A percentile compares a stretch with the other conserved stretches of the same genome.
Conservation (phyloP, 768 basidiomycete genomes). For the Tricholoma saponaceum region DNA sequence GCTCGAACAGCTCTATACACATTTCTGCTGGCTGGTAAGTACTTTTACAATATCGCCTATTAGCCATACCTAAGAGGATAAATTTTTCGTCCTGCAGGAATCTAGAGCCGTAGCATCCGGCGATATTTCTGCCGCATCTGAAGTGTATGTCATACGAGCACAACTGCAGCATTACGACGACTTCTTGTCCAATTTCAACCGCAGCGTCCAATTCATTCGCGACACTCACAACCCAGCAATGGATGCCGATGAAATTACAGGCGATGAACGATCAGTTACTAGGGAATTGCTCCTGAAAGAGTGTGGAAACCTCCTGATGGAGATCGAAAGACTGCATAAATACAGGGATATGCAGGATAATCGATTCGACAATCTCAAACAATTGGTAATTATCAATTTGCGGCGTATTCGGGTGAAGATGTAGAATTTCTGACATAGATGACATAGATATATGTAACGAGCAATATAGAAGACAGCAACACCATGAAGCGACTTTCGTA, state of each 20-base stretch:
- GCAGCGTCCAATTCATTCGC: conserved; percentile 44
- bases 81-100: conserved; percentile 32
- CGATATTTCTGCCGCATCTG: conserved; percentile 41
- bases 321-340: conserved; percentile 45
- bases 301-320: conserved; percentile 40
- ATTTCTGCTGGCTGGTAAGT: conserved; percentile 43
- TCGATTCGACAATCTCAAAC: conserved; percentile 48
- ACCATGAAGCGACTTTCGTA: conserved; percentile 54
- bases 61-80: neutral
- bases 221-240: conserved; percentile 48
- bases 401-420: conserved; percentile 22
- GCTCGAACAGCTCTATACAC: conserved; percentile 45
- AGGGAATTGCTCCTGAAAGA: conserved; percentile 34
- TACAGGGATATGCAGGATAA: conserved; percentile 37
- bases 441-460: conserved; percentile 43
- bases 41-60: conserved; percentile 1
- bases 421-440: too few species aligned
- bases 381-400: conserved; percentile 28
- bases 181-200: conserved; percentile 49
- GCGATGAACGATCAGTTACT: conserved; percentile 12
- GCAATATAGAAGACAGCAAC: conserved; percentile 45
- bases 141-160: conserved; percentile 53
- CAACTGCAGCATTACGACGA: conserved; percentile 53
- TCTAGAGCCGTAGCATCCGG: conserved; percentile 34
- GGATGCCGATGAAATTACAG: conserved; percentile 13